Conservation (phyloP, 148 eudicot species). For the Dianthus caryophyllus region DNA sequence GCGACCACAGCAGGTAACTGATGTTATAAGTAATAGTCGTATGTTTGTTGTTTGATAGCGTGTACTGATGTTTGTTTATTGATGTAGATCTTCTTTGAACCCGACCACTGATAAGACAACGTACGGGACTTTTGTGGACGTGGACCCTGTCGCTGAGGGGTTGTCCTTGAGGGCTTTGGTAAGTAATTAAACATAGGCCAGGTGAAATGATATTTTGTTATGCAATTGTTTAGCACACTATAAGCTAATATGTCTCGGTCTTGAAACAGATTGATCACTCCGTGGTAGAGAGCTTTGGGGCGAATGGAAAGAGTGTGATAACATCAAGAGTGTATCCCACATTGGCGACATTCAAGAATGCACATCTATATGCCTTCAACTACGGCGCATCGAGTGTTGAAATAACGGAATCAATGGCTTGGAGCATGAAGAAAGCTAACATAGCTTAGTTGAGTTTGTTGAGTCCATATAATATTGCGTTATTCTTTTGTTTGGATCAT, state of each 20-base stretch:
- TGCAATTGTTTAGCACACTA: too few species aligned
- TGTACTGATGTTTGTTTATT: too few species aligned
- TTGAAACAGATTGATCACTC: conserved; percentile 35
- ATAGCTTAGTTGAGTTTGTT: conserved; percentile 19
- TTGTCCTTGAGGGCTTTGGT: conserved; percentile 36
- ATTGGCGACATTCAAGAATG: conserved; percentile 24
- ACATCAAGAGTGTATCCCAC: conserved; percentile 36
- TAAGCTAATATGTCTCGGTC: too few species aligned
- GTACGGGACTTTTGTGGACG: conserved; percentile 38
- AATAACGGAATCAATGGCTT: conserved; percentile 25
- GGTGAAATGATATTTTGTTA: too few species aligned
- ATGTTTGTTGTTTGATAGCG: too few species aligned
- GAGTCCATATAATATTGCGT: not conserved
- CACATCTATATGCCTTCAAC: conserved; percentile 29
- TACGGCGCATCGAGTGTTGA: conserved; percentile 19
- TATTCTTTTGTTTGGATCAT: not conserved
- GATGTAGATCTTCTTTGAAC: conserved; percentile 29
- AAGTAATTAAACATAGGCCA: not conserved
- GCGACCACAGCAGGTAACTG: conserved; percentile 58
- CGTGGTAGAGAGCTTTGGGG: conserved; percentile 38
- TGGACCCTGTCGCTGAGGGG: conserved; percentile 25
- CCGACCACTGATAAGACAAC: conserved; percentile 25
- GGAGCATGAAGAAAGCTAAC: conserved; percentile 37
- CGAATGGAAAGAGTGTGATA: conserved; percentile 30
- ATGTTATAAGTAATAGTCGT: too few species aligned